Evolutionary conservation across 352 stramenopile genomes (phyloP).

Genomic region (Globisporangium cylindrosporum): DNA sequence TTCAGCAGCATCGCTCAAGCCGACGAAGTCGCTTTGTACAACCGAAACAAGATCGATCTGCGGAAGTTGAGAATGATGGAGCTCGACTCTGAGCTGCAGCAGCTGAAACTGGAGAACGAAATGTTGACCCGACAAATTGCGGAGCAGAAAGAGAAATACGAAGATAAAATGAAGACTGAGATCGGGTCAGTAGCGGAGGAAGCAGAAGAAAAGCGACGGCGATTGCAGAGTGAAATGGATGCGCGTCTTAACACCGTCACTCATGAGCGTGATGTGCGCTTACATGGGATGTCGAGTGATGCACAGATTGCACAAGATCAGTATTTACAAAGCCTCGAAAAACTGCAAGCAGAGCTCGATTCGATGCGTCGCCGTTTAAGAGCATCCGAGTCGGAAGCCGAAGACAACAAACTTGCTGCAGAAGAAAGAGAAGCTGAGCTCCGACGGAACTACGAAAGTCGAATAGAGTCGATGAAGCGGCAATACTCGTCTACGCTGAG

Average conservation of each 20-base stretch:
- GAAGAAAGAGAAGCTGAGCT: conserved; percentile 36
- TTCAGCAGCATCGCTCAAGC: conserved; percentile 39
- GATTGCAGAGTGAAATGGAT: conserved; percentile 33
- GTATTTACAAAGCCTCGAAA: conserved; percentile 49
- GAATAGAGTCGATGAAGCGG: conserved; percentile 19
- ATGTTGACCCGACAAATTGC: conserved; percentile 48
- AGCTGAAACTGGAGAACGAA: conserved; percentile 72
- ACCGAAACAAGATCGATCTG: conserved; percentile 53
- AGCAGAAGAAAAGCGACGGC: conserved; percentile 26
- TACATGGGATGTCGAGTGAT: conserved; percentile 33
- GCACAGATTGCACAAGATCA: conserved; percentile 51
- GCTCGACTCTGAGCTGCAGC: conserved; percentile 57
- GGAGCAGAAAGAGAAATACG: conserved; percentile 45
- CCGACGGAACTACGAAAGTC: conserved; percentile 20
- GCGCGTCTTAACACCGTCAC: conserved; percentile 22
- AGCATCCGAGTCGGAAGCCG: conserved; percentile 24
- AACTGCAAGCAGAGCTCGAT: conserved; percentile 43
- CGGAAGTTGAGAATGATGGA: conserved; percentile 52
- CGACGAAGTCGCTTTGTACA: conserved; percentile 57
- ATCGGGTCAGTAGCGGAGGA: conserved; percentile 17
- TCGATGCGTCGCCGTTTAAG: conserved; percentile 29
- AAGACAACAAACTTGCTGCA: conserved; percentile 36
- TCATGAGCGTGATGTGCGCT: conserved; percentile 27
- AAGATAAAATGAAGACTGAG: conserved; percentile 32
- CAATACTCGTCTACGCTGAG: conserved; percentile 12